A percentile compares a stretch with the other conserved stretches of the same genome.
These are phyloP conservation scores for Barnettozyma sucrosica DNA, from an alignment of 805 yeast genomes.

Conservation along the genomic window DNA sequence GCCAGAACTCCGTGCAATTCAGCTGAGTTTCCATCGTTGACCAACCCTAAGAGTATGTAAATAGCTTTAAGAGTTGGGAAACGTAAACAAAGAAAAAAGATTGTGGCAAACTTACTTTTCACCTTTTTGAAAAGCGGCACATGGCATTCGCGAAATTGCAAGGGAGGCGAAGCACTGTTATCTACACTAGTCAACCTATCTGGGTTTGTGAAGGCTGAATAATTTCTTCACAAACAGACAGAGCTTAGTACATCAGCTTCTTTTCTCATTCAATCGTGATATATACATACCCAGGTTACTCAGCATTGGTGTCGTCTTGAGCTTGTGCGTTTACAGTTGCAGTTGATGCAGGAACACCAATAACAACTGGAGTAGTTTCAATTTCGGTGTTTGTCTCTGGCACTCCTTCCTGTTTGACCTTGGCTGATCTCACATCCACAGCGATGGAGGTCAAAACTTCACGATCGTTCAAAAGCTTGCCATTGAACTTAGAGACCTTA, in stretches of 20 bases:
- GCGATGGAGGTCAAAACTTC: conserved; percentile 67
- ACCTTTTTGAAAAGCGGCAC: no score
- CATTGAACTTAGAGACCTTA: conserved; percentile 66
- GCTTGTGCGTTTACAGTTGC: neutral
- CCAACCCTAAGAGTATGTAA: neutral
- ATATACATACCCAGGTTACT: neutral
- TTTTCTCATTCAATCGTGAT: neutral
- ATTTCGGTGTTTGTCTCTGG: neutral
- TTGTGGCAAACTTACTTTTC: neutral
- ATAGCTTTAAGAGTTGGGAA: neutral
- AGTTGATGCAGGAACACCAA: no score
- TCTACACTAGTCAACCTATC: no score
- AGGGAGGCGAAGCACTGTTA: no score
- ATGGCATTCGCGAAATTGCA: neutral
- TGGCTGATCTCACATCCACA: conserved; percentile 44
- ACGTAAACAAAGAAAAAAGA: neutral
- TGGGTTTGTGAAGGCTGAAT: no score
- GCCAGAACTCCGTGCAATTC: conserved; percentile 35
- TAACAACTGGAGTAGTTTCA: neutral
- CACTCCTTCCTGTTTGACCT: neutral
- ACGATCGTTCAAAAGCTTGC: conserved; percentile 60
- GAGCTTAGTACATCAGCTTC: neutral
- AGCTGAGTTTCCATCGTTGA: neutral
- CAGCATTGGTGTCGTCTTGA: neutral
- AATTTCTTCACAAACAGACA: neutral